phyloP scores from a whole-genome alignment of 2,329 filamentous ascomycete genomes.

The Fusarium buharicum region DNA sequence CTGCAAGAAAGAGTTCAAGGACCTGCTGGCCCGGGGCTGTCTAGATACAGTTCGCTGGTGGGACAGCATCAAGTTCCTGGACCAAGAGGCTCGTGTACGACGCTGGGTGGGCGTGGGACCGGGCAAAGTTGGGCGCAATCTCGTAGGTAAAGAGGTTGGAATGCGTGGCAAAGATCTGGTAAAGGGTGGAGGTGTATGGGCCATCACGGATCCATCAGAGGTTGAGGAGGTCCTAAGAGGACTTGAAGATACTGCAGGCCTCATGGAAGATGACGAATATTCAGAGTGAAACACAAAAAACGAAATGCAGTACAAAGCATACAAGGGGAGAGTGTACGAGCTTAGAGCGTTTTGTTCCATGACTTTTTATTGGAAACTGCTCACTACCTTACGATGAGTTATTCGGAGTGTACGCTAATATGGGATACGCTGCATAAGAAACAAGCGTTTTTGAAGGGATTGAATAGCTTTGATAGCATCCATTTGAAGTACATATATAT shows the following conservation, averaged over 20 bases:
- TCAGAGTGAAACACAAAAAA: conserved; percentile 34
- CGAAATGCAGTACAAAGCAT: background rate
- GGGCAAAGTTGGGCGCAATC: conserved; percentile 90
- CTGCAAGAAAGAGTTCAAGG: conserved; percentile 78
- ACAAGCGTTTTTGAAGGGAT: conserved; percentile 17
- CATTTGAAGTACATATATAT: background rate
- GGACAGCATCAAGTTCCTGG: conserved; percentile 89
- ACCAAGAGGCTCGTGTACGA: conserved; percentile 82
- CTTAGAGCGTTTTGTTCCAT: conserved; percentile 7
- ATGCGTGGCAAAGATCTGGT: conserved; percentile 81
- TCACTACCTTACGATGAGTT: conserved; percentile 5
- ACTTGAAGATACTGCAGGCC: conserved; percentile 70
- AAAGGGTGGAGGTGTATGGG: conserved; percentile 93
- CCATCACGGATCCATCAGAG: conserved; percentile 82
- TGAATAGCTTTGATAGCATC: conserved; percentile 13
- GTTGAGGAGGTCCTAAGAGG: conserved; percentile 74
- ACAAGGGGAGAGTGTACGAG: conserved; percentile 13
- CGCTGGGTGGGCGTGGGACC: conserved; percentile 94
- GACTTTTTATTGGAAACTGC: conserved; percentile 2
- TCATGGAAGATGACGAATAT: conserved; percentile 61
- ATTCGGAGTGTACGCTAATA: conserved; percentile 19
- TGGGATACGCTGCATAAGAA: conserved; percentile 7
- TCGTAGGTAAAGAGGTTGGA: conserved; percentile 95
- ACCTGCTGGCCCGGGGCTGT: conserved; percentile 81
- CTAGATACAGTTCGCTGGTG: conserved; percentile 96